Evolutionary conservation across 768 basidiomycete species (phyloP).

Genomic region (Hypholoma fasciculare): DNA sequence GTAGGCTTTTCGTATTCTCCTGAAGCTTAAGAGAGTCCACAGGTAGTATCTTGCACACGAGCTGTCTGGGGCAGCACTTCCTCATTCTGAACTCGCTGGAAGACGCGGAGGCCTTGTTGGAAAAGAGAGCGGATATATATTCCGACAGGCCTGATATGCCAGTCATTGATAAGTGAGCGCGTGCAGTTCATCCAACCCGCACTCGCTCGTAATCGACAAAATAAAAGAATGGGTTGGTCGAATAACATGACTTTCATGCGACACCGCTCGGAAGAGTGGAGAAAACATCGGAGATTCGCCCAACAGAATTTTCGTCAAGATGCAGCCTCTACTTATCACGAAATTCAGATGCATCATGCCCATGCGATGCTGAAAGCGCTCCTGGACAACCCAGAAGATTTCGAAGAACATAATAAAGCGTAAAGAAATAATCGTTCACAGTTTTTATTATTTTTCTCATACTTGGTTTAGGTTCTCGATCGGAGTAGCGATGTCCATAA

Average conservation of each 20-base stretch:
- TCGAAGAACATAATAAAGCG: constrained; percentile 12
- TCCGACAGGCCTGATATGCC: constrained; percentile 40
- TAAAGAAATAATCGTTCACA: background rate
- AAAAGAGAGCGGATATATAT: constrained; percentile 48
- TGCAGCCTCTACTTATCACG: constrained; percentile 22
- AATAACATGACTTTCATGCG: constrained; percentile 32
- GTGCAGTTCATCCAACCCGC: background rate
- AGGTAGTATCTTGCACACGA: constrained; percentile 25
- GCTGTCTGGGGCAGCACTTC: constrained; percentile 22
- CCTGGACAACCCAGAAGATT: constrained; percentile 10
- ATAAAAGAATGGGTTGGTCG: constrained; percentile 33
- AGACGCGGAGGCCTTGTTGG: constrained; percentile 28
- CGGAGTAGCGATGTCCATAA: constrained; percentile 8
- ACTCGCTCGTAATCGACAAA: background rate
- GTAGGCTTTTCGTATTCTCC: background rate
- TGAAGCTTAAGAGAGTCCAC: background rate
- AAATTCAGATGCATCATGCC: constrained; percentile 26
- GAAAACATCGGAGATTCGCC: constrained; percentile 32
- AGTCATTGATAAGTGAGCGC: constrained; percentile 13
- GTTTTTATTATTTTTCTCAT: background rate
- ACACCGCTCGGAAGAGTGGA: constrained; percentile 33
- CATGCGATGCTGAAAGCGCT: constrained; percentile 29
- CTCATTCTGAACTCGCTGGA: constrained; percentile 27
- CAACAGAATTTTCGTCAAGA: constrained; percentile 31
- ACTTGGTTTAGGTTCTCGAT: constrained; percentile 4